These are phyloP conservation scores for Penicillium palitans DNA, from an alignment of 2,329 filamentous ascomycete genomes.

Conservation along the genomic window DNA sequence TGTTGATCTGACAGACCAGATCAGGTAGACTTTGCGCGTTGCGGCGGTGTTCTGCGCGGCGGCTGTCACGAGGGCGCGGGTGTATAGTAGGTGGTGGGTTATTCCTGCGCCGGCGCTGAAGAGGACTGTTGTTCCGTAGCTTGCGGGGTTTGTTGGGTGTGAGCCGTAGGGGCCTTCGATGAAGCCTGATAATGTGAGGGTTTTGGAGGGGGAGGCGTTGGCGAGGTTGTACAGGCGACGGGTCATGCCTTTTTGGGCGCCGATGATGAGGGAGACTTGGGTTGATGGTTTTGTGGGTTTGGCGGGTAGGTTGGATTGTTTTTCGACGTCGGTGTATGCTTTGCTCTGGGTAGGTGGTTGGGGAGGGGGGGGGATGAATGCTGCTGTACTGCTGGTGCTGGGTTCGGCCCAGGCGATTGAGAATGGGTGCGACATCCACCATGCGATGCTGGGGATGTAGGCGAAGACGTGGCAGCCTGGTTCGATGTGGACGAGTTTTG, in stretches of 20 bases:
- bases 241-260: constrained; percentile 65
- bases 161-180: constrained; percentile 66
- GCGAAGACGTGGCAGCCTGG: constrained; percentile 62
- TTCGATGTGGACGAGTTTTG: constrained; percentile 53
- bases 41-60: constrained; percentile 55
- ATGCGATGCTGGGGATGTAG: constrained; percentile 55
- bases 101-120: constrained; percentile 68
- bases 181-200: constrained; percentile 55
- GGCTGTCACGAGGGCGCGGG: constrained; percentile 58
- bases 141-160: constrained; percentile 56
- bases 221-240: constrained; percentile 60
- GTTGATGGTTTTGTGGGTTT: constrained; percentile 21
- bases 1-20: constrained; percentile 63
- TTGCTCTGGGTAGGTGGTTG: constrained; percentile 8
- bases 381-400: constrained; percentile 14
- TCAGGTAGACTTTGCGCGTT: constrained; percentile 60
- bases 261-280: constrained; percentile 58
- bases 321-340: constrained; percentile 33
- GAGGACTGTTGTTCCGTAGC: constrained; percentile 65
- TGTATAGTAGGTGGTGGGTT: constrained; percentile 63
- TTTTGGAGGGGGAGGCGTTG: constrained; percentile 49
- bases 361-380: constrained; percentile 13
- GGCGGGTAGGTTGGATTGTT: constrained; percentile 29
- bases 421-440: constrained; percentile 53
- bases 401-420: constrained; percentile 50